phyloP scores from a whole-genome alignment of 768 basidiomycete genomes.

The Tephrocybe sp. region DNA sequence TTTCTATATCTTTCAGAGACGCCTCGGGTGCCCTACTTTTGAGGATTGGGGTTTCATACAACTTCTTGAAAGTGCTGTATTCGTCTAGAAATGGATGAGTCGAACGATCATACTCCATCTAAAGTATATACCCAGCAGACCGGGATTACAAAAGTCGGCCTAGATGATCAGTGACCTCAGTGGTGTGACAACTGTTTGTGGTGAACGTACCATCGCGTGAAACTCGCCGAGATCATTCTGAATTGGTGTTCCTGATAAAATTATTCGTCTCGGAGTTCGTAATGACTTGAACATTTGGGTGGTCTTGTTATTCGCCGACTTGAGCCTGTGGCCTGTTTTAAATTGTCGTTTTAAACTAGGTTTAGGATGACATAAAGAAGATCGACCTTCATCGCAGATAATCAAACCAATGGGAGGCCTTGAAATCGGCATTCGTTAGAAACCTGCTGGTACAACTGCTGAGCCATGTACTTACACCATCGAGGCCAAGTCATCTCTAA shows the following conservation, averaged over 20 bases:
- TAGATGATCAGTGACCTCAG: conserved; percentile 24
- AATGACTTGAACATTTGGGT: conserved; percentile 81
- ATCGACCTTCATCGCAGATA: conserved; percentile 90
- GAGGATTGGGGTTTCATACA: conserved; percentile 87
- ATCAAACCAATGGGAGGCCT: conserved; percentile 89
- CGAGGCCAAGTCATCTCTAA: conserved; percentile 46
- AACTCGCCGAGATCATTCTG: conserved; percentile 96
- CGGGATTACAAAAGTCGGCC: conserved; percentile 95
- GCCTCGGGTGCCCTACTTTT: conserved; percentile 81
- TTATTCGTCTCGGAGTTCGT: conserved; percentile 72
- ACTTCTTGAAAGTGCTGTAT: conserved; percentile 68
- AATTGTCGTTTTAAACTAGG: background rate
- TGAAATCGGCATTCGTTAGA: conserved; percentile 24
- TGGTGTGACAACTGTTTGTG: background rate
- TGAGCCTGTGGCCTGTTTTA: conserved; percentile 77
- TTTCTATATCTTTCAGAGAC: conserved; percentile 64
- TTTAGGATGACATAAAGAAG: background rate
- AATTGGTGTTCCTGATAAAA: conserved; percentile 94
- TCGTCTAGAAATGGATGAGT: conserved; percentile 48
- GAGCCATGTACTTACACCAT: conserved; percentile 51
- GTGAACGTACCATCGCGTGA: conserved; percentile 80
- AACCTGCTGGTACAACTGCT: background rate
- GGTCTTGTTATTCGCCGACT: conserved; percentile 89
- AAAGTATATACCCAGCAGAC: conserved; percentile 62
- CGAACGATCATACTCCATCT: conserved; percentile 1